phyloP scores from a whole-genome alignment of 192 early-diverging fungal species.

The Umbelopsis isabellina region DNA sequence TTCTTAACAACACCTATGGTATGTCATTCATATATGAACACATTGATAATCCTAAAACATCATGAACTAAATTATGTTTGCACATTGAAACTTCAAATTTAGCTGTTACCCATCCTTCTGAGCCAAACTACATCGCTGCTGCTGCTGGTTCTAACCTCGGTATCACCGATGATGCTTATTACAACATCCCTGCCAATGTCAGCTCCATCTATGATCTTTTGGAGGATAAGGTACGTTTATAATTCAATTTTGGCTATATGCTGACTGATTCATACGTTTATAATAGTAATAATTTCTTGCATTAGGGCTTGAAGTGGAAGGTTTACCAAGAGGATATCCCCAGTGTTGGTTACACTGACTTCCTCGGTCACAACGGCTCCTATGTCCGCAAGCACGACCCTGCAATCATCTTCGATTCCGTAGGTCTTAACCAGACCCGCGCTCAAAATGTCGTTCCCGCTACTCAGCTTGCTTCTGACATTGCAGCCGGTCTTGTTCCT shows the following conservation, averaged over 20 bases:
- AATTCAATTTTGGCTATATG: background rate
- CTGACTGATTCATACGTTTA: background rate
- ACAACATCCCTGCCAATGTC: constrained; percentile 46
- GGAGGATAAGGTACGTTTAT: constrained; percentile 20
- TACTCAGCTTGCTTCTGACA: background rate
- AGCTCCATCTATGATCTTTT: constrained; percentile 37
- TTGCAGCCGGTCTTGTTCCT: constrained; percentile 14
- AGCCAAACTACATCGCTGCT: constrained; percentile 77
- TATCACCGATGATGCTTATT: constrained; percentile 44
- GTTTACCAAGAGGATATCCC: constrained; percentile 37
- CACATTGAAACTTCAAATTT: background rate
- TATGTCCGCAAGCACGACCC: constrained; percentile 40
- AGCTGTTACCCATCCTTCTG: constrained; percentile 60
- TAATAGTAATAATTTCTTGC: background rate
- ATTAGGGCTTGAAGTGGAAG: constrained; percentile 33
- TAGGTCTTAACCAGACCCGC: constrained; percentile 25
- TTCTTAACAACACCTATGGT: constrained; percentile 29
- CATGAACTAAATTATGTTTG: background rate
- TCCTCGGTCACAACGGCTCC: background rate
- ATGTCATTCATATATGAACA: background rate
- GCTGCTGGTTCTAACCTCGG: constrained; percentile 52
- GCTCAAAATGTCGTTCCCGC: constrained; percentile 23
- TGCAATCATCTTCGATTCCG: constrained; percentile 33
- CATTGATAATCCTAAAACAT: background rate
- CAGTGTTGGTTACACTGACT: constrained; percentile 31